A percentile compares a stretch with the other conserved stretches of the same genome.
phyloP scores from a whole-genome alignment of 164 flowering plant genomes.

The Nymphaea colorata region DNA sequence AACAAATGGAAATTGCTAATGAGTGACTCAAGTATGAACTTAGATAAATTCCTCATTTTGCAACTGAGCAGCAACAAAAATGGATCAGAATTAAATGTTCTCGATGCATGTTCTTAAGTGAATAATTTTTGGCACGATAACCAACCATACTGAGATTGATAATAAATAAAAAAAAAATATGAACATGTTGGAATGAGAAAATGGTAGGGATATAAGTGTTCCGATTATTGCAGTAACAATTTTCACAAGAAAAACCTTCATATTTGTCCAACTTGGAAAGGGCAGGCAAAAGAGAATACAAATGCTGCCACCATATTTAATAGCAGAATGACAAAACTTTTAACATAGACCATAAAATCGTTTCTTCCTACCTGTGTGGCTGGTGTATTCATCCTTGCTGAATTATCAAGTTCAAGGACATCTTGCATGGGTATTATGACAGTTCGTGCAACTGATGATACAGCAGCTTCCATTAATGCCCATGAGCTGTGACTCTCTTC shows the following conservation, averaged over 20 bases:
- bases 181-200: too few species aligned
- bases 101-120: background rate
- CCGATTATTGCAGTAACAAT: too few species aligned
- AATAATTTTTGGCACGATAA: too few species aligned
- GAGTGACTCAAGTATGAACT: background rate
- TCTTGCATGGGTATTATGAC: slow-evolving; percentile 90
- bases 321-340: too few species aligned
- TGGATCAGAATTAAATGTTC: background rate
- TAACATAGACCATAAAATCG: too few species aligned
- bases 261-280: too few species aligned
- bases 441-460: slow-evolving; percentile 78
- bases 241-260: too few species aligned
- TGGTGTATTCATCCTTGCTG: slow-evolving; percentile 95
- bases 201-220: too few species aligned
- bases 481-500: slow-evolving; percentile 58
- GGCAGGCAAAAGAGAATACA: too few species aligned
- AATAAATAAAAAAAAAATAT: too few species aligned
- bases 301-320: too few species aligned
- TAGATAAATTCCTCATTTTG: background rate
- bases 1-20: background rate
- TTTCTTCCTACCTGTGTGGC: slow-evolving; percentile 66
- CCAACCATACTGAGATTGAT: too few species aligned
- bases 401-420: slow-evolving; percentile 64
- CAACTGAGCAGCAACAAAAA: background rate
- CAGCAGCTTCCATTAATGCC: slow-evolving; percentile 46